Evolutionary conservation across 2,329 filamentous ascomycete genomes (phyloP).

Genomic region (Alternaria sp.): DNA sequence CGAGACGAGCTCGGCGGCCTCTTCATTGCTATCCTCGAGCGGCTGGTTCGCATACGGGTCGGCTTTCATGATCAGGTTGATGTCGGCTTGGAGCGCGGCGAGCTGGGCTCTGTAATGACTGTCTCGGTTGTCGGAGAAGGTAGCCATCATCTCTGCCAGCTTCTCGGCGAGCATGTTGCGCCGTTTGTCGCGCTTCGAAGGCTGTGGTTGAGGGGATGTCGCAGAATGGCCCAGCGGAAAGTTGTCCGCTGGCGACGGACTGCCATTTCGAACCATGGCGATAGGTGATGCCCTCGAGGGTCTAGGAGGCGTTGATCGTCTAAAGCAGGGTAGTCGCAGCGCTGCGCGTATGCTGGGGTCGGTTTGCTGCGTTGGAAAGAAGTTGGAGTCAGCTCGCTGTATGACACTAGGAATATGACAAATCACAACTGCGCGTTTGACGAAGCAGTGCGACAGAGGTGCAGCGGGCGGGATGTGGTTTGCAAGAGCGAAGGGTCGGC

Average conservation of each 20-base stretch:
- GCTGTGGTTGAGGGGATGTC: slow-evolving; percentile 55
- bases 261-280: slow-evolving; percentile 49
- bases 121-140: slow-evolving; percentile 82
- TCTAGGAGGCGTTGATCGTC: not conserved
- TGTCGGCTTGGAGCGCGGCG: slow-evolving; percentile 89
- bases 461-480: slow-evolving; percentile 9
- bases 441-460: slow-evolving; percentile 2
- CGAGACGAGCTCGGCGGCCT: slow-evolving; percentile 67
- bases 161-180: slow-evolving; percentile 82
- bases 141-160: slow-evolving; percentile 75
- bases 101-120: slow-evolving; percentile 86
- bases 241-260: slow-evolving; percentile 45
- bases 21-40: slow-evolving; percentile 69
- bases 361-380: not conserved
- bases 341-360: not conserved
- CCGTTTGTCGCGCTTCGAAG: slow-evolving; percentile 89
- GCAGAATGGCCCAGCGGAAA: slow-evolving; percentile 47
- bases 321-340: slow-evolving; percentile 2
- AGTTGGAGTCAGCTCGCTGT: not conserved
- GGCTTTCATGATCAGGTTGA: slow-evolving; percentile 82
- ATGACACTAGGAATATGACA: not conserved
- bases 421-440: not conserved
- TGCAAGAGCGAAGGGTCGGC: slow-evolving; percentile 17
- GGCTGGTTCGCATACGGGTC: slow-evolving; percentile 78
- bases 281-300: not conserved